Conservation (phyloP, 192 early-diverging fungal species). For the Coemansia sp. region DNA sequence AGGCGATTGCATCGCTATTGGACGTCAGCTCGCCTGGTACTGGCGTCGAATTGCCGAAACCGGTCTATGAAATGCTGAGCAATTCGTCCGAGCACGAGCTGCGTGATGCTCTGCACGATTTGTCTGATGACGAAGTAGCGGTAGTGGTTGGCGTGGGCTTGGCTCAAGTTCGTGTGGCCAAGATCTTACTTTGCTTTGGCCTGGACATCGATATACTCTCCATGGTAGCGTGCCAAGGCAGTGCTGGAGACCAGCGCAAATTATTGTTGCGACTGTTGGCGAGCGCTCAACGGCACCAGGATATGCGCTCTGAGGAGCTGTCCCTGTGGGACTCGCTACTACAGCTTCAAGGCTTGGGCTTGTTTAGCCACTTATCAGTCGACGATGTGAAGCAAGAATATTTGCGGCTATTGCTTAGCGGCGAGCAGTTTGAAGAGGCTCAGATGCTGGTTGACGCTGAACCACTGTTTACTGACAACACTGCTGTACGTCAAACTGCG, state of each 20-base stretch:
- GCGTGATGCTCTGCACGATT: background rate
- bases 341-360: background rate
- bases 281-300: conserved; percentile 6
- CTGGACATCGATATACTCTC: conserved; percentile 15
- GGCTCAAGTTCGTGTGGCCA: conserved; percentile 3
- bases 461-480: background rate
- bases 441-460: conserved; percentile 20
- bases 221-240: conserved; percentile 16
- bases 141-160: background rate
- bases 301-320: background rate
- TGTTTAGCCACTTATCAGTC: conserved; percentile 12
- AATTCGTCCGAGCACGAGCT: background rate
- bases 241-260: conserved; percentile 14
- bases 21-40: background rate
- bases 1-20: background rate
- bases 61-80: background rate
- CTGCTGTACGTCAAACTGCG: conserved; percentile 18
- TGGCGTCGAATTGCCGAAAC: background rate
- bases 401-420: conserved; percentile 13
- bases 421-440: conserved; percentile 27
- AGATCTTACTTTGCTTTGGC: conserved; percentile 3
- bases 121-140: conserved; percentile 4
- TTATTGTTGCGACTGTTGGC: conserved; percentile 17
- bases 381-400: conserved; percentile 28
- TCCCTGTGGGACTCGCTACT: conserved; percentile 11